phyloP scores from a whole-genome alignment of 2,329 filamentous ascomycete species.

The Penicillium sumatraense region DNA sequence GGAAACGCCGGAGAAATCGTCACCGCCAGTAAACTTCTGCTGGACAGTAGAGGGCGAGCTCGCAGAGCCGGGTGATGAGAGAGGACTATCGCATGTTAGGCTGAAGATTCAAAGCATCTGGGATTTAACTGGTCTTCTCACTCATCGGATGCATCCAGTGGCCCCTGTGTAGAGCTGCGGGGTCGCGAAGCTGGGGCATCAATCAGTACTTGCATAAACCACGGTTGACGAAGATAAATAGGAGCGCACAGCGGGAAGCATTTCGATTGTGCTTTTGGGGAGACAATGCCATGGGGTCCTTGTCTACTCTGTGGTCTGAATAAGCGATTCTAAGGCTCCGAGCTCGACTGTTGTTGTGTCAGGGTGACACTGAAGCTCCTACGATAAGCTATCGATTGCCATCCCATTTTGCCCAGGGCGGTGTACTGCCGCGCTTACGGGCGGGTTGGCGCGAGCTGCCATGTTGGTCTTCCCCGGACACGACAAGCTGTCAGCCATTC shows the following conservation, averaged over 20 bases:
- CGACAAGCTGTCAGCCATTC: constrained; percentile 32
- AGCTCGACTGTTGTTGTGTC: not conserved
- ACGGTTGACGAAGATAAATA: not conserved
- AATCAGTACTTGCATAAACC: constrained; percentile 16
- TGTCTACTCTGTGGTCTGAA: not conserved
- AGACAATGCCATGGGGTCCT: constrained; percentile 23
- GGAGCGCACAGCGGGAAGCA: constrained; percentile 43
- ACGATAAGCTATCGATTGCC: constrained; percentile 30
- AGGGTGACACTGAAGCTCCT: constrained; percentile 8
- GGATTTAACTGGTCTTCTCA: constrained; percentile 50
- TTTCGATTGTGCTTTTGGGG: constrained; percentile 39
- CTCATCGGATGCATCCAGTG: constrained; percentile 73
- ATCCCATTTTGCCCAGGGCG: constrained; percentile 37
- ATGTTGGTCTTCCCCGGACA: constrained; percentile 20
- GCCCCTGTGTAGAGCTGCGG: constrained; percentile 70
- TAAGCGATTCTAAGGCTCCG: not conserved
- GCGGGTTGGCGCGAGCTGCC: constrained; percentile 30
- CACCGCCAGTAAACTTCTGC: constrained; percentile 18
- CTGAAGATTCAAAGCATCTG: not conserved
- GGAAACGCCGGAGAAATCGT: constrained; percentile 31
- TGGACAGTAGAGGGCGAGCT: constrained; percentile 20
- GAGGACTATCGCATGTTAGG: constrained; percentile 27
- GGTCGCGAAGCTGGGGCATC: constrained; percentile 41
- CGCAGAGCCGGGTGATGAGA: constrained; percentile 25
- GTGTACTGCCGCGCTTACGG: constrained; percentile 13